Evolutionary conservation across 164 flowering plant species (phyloP).

Genomic region (Taxillus chinensis): DNA sequence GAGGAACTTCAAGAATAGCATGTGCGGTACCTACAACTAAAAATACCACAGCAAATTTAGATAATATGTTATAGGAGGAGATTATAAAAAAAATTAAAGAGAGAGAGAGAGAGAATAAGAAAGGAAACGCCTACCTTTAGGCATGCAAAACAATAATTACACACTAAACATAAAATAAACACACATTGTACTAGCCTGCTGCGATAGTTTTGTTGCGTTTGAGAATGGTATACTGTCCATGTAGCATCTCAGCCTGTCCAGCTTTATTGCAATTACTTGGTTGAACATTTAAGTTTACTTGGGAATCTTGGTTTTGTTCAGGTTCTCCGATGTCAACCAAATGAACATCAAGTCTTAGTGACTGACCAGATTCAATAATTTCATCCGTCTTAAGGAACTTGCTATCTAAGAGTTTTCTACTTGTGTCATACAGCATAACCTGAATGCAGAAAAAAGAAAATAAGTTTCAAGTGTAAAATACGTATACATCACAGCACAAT

Average conservation of each 20-base stretch:
- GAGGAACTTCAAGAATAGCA: too few relatives aligned
- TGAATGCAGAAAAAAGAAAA: neutral
- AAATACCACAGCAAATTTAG: too few relatives aligned
- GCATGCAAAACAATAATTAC: too few relatives aligned
- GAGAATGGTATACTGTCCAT: conserved; percentile 3
- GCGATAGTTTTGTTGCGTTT: conserved; percentile 6
- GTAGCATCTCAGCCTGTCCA: conserved; percentile 6
- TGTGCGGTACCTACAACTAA: too few relatives aligned
- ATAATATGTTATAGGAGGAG: too few relatives aligned
- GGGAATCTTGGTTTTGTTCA: neutral
- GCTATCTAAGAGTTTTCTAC: neutral
- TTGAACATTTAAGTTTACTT: neutral
- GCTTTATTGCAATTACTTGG: neutral
- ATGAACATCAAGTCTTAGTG: neutral
- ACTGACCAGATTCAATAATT: neutral
- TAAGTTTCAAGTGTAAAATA: neutral
- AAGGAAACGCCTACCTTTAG: too few relatives aligned
- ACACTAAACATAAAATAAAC: too few relatives aligned
- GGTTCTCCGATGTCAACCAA: neutral
- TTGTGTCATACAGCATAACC: neutral
- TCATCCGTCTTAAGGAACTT: neutral
- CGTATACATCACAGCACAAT: neutral
- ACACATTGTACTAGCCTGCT: conserved; percentile 8
- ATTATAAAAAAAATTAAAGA: too few relatives aligned
- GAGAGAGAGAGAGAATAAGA: too few relatives aligned